Evolutionary conservation across 108 stramenopile genomes (phyloP).

Genomic region (Nitzschia sp.): DNA sequence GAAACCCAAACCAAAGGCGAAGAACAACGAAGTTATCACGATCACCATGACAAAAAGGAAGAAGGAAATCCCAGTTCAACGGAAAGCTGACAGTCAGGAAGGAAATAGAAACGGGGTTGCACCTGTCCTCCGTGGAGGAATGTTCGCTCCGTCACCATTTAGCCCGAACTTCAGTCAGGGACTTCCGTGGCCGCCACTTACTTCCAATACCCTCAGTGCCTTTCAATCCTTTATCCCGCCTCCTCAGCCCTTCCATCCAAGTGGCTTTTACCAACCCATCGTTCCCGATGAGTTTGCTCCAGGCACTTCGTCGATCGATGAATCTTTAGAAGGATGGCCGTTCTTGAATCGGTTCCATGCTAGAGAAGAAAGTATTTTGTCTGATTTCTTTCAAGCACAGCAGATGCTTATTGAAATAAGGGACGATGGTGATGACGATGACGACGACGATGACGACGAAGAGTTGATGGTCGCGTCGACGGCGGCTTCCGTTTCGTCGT

Average conservation of each 20-base stretch:
- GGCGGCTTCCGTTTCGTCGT: constrained; percentile 80
- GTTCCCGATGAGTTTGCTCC: background rate
- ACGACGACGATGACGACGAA: constrained; percentile 33
- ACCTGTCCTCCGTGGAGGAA: background rate
- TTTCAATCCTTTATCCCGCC: background rate
- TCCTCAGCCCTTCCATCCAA: background rate
- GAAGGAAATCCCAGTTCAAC: background rate
- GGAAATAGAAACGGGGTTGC: background rate
- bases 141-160: constrained; percentile 4
- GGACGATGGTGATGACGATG: constrained; percentile 5
- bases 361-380: constrained; percentile 55
- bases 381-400: constrained; percentile 53
- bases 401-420: too few relatives aligned
- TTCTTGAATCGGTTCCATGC: constrained; percentile 25
- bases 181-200: background rate
- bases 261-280: constrained; percentile 5
- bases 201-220: background rate
- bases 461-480: constrained; percentile 65
- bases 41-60: background rate
- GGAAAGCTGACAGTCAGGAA: too few relatives aligned
- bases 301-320: background rate
- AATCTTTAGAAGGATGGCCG: constrained; percentile 11
- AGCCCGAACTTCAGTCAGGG: background rate
- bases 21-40: background rate
- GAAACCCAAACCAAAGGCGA: background rate